These are phyloP conservation scores for Turritis glabra DNA, from an alignment of 345 rosid genomes.

Conservation along the genomic window DNA sequence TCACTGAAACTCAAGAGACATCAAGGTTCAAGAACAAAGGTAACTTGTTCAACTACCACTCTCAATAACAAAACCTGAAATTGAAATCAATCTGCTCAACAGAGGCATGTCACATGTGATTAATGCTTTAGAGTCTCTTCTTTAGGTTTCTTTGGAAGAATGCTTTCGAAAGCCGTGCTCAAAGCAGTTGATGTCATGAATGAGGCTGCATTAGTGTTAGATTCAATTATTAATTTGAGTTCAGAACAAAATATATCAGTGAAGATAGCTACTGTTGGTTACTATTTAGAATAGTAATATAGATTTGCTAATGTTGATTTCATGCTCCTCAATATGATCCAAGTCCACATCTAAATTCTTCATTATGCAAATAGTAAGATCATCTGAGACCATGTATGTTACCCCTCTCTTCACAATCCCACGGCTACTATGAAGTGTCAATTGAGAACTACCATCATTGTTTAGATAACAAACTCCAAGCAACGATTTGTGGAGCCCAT, in stretches of 20 bases:
- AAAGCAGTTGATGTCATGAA: background rate
- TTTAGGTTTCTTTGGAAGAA: background rate
- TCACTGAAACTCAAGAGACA: background rate
- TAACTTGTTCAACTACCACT: background rate
- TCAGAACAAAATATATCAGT: background rate
- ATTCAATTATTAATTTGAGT: background rate
- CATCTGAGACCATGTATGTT: background rate
- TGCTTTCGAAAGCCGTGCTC: background rate
- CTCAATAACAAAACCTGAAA: background rate
- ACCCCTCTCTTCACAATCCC: background rate
- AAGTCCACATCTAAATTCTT: background rate
- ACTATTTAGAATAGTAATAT: background rate
- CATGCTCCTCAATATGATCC: background rate
- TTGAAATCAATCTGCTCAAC: background rate
- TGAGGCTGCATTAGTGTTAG: background rate
- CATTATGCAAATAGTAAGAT: background rate
- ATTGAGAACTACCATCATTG: background rate
- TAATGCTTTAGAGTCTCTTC: constrained; percentile 12
- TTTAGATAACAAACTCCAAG: background rate
- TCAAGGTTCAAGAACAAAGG: background rate
- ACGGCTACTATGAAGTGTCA: no score
- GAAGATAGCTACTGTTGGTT: no score
- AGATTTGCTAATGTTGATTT: background rate
- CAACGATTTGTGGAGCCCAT: no score
- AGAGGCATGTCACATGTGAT: background rate